Base-by-base conservation (phyloP, 2,329 filamentous ascomycete species). In the Ophiocordyceps camponoti-leonardi region DNA sequence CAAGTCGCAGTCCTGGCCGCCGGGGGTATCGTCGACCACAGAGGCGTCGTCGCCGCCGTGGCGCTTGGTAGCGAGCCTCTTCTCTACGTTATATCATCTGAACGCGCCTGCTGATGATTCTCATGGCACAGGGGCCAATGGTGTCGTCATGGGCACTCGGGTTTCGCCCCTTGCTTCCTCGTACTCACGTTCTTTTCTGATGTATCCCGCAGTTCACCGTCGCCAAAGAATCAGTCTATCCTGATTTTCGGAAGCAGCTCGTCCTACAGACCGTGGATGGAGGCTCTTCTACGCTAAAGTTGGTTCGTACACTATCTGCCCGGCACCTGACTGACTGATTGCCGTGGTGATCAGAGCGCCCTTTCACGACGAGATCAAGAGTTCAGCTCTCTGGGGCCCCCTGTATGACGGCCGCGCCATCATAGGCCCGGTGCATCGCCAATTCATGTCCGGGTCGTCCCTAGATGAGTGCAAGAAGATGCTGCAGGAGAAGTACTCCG, bases 21-120 rank as follows among this genome's bases (percentile, higher is more conserved):
- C 4, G 78, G 78, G 2, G 78, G 78, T 0, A 74, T 82, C 45
- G 66, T 66, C 6, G 70, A 79, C 47, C 69, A 68, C 1, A 64
- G 73, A 35, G 72, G 72, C 0, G 71, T 71, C 1, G 71, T 72
- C 2, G 75, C 75, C 2, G 70, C 71, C 2, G 49, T 80, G 48
- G 62, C 67, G 1, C 58, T 81, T 11, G 76, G 75, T 71, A 43
- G 53, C 6, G 11, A 12, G 19, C 30, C 28, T n/a, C 19, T 31
- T n/a, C 7, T 28, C 26, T 28, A 11, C 7, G 11, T 10, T 20
- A n/a, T 2, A 42, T 10, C 11, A 2, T 11, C 1, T 30, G 18
- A 13, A 6, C 18, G 12, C n/a, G 20, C 18, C 8, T 14, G 22
- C 3, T 23, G 40, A 22, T 45, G 48, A 46, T 56, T 28, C 50